Percentiles rank a stretch among this genome's conserved stretches.
Conservation (phyloP, 1,284 basidiomycete genomes). For the Chalciporus sp. region DNA sequence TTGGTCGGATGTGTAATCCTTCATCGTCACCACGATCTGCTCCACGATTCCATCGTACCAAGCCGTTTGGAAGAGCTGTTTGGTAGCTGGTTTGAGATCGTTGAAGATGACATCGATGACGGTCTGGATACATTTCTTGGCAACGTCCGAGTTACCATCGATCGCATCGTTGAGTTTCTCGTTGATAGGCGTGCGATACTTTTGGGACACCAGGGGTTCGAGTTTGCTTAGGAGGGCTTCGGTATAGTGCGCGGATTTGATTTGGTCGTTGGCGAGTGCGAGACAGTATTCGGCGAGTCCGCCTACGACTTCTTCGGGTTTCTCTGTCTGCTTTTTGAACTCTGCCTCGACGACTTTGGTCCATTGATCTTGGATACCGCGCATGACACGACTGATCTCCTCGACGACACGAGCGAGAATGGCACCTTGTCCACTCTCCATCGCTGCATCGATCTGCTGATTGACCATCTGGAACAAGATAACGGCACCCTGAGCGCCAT, state of each 20-base stretch:
- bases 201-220: slow-evolving; percentile 91
- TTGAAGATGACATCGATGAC: slow-evolving; percentile 96
- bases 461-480: slow-evolving; percentile 99
- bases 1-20: slow-evolving; percentile 93
- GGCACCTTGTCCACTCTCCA: slow-evolving; percentile 93
- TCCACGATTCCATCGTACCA: slow-evolving; percentile 91
- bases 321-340: slow-evolving; percentile 85
- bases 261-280: slow-evolving; percentile 97
- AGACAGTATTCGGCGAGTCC: slow-evolving; percentile 97
- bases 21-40: slow-evolving; percentile 93
- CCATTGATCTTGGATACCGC: slow-evolving; percentile 90
- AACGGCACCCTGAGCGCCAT: slow-evolving; percentile 90
- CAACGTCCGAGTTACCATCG: slow-evolving; percentile 97
- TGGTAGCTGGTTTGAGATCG: slow-evolving; percentile 89
- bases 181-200: slow-evolving; percentile 84
- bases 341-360: slow-evolving; percentile 82
- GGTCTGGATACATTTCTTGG: slow-evolving; percentile 94
- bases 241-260: slow-evolving; percentile 93
- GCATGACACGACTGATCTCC: slow-evolving; percentile 91
- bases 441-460: slow-evolving; percentile 94
- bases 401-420: slow-evolving; percentile 91
- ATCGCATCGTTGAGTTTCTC: slow-evolving; percentile 94
- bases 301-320: slow-evolving; percentile 85
- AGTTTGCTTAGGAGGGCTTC: slow-evolving; percentile 86
- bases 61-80: slow-evolving; percentile 78